A percentile compares a stretch with the other conserved stretches of the same genome.
These are phyloP conservation scores for Vickermania spadyakhi DNA, from an alignment of 208 protist genomes.

Conservation along the genomic window DNA sequence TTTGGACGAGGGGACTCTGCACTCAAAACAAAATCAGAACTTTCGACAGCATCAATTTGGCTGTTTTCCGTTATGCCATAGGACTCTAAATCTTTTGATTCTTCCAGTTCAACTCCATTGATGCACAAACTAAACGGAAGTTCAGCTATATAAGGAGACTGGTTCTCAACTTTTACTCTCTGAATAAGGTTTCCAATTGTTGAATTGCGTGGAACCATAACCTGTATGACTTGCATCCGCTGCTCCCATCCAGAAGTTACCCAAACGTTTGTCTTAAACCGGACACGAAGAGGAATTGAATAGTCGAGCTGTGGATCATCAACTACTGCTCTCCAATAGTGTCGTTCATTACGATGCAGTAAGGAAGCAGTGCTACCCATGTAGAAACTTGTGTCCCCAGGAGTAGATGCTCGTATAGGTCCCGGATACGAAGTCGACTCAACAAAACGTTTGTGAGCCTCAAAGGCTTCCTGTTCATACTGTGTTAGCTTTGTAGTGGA, in stretches of 20 bases:
- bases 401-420: slow-evolving; percentile 61
- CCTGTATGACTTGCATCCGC: slow-evolving; percentile 64
- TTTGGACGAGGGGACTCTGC: slow-evolving; percentile 35
- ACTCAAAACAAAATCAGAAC: slow-evolving; percentile 58
- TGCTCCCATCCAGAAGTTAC: slow-evolving; percentile 76
- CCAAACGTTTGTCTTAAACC: slow-evolving; percentile 75
- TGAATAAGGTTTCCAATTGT: slow-evolving; percentile 65
- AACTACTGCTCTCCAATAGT: slow-evolving; percentile 80
- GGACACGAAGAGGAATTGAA: slow-evolving; percentile 58
- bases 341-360: slow-evolving; percentile 64
- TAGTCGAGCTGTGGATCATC: slow-evolving; percentile 75
- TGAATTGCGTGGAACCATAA: slow-evolving; percentile 51
- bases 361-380: slow-evolving; percentile 59
- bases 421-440: slow-evolving; percentile 71
- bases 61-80: slow-evolving; percentile 58
- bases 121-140: slow-evolving; percentile 52
- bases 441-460: slow-evolving; percentile 37
- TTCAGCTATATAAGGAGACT: slow-evolving; percentile 72
- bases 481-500: slow-evolving; percentile 22
- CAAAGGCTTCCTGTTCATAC: slow-evolving; percentile 81
- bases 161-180: slow-evolving; percentile 65
- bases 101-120: slow-evolving; percentile 63
- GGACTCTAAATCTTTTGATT: slow-evolving; percentile 24
- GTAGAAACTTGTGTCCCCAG: slow-evolving; percentile 83
- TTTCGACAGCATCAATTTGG: slow-evolving; percentile 65